These are phyloP conservation scores for Boechera divaricarpa DNA, from an alignment of 345 rosid genomes.

Conservation along the genomic window DNA sequence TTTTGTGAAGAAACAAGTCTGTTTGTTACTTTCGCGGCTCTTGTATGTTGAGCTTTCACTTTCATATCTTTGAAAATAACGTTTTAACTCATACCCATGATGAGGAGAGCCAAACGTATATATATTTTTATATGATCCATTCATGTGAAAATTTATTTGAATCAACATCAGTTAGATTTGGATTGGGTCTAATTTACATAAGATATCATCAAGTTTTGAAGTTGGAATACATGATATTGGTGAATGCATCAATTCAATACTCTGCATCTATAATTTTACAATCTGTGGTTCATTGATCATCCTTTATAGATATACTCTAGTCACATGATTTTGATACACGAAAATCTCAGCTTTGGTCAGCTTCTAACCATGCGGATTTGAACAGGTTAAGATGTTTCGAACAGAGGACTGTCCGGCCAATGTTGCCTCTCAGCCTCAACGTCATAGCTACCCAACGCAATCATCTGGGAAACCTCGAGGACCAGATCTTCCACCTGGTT, in stretches of 20 bases:
- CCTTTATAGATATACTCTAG: neutral
- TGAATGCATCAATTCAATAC: neutral
- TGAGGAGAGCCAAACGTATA: no score
- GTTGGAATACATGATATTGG: neutral
- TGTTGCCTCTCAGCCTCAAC: constrained; percentile 48
- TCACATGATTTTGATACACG: neutral
- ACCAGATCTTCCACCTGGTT: constrained; percentile 58
- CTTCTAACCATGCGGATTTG: constrained; percentile 14
- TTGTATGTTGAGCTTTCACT: neutral
- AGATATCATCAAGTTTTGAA: neutral
- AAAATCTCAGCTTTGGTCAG: neutral
- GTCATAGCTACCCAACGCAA: constrained; percentile 31
- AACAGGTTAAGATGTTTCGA: constrained; percentile 59
- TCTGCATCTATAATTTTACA: neutral
- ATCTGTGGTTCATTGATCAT: constrained; percentile 6
- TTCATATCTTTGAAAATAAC: neutral
- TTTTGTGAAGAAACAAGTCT: constrained; percentile 10
- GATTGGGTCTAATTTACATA: neutral
- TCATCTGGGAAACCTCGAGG: constrained; percentile 18
- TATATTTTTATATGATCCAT: no score
- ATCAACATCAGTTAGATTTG: neutral
- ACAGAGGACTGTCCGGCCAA: constrained; percentile 58
- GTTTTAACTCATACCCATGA: neutral
- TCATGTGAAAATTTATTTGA: no score
- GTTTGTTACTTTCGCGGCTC: neutral